Base-by-base conservation (phyloP, 2,329 filamentous ascomycete species). In the Penicillium sp. region DNA sequence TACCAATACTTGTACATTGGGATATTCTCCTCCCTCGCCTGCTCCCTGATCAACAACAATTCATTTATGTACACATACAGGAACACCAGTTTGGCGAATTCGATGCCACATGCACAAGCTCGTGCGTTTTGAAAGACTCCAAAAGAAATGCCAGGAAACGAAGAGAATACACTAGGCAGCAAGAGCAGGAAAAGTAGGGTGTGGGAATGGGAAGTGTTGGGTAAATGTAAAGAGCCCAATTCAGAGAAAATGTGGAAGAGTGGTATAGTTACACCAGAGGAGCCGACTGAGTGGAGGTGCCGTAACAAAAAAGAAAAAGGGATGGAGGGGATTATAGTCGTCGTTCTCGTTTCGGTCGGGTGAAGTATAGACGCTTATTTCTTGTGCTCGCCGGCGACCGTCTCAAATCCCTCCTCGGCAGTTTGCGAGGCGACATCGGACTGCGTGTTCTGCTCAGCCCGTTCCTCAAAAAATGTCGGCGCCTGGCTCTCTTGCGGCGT, bases 361-460 rank as follows among this genome's bases (percentile, higher is more conserved):
- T 39, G 32, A 45, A 21, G 25, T 45, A 21, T 38, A 53, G 54
- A 48, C 35, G 46, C 47, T 63, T 62, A 70, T 48, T 63, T 66
- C 54, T 66, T 70, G 48, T 67, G 65, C 51, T 71, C 62, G 3
- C 32, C 15, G 48, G 68, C 72, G 42, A 70, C 68, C 57, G 74
- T 60, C 18, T 82, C 78, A 59, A 82, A 81, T 3, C 76, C 73
- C 42, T 77, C 76, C 35, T 81, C 67, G 54, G 81, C 78, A 52
- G 72, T 78, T 52, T 79, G 72, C 47, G 79, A 75, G 61, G 80
- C 75, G 51, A 76, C 69, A 27, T 69, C 70, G 10, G 72, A 69
- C 8, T 52, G 10, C 45, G 46, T 52, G 21, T 46, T 46, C 49
- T 66, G 64, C 10, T 56, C 39, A 29, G 55, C 50, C 12, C 55